phyloP scores from a whole-genome alignment of 192 early-diverging fungal species.

The Coemansia nantahalensis region DNA sequence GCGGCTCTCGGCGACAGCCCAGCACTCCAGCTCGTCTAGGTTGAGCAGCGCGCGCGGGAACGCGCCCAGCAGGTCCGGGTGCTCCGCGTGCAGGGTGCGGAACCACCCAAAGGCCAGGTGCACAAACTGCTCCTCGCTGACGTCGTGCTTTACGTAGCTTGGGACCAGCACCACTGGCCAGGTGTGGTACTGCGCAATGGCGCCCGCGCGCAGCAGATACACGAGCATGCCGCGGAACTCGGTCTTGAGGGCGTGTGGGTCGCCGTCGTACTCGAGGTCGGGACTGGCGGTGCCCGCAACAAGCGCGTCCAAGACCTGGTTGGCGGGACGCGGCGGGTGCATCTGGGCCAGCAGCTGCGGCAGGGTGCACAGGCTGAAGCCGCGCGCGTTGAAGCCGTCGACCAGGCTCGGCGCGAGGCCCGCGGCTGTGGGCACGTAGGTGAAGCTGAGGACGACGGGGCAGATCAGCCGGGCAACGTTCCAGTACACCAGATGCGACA shows the following conservation, averaged over 20 bases:
- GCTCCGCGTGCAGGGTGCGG: slow-evolving; percentile 39
- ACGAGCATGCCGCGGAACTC: slow-evolving; percentile 82
- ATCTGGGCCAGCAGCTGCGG: slow-evolving; percentile 36
- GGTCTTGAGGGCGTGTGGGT: slow-evolving; percentile 53
- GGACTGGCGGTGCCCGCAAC: slow-evolving; percentile 19
- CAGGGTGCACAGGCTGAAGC: slow-evolving; percentile 24
- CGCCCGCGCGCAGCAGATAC: slow-evolving; percentile 71
- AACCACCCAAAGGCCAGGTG: slow-evolving; percentile 41
- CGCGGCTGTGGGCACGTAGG: slow-evolving; percentile 60
- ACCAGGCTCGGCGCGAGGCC: slow-evolving; percentile 7
- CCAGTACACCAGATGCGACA: slow-evolving; percentile 93
- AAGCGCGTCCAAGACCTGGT: slow-evolving; percentile 33
- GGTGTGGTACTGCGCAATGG: slow-evolving; percentile 80
- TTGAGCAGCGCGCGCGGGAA: slow-evolving; percentile 43
- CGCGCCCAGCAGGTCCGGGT: slow-evolving; percentile 44
- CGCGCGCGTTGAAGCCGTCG: slow-evolving; percentile 6
- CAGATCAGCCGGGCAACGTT: slow-evolving; percentile 87
- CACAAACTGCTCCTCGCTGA: slow-evolving; percentile 47
- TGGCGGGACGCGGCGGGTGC: slow-evolving; percentile 40
- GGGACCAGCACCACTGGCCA: slow-evolving; percentile 67
- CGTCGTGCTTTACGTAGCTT: slow-evolving; percentile 54
- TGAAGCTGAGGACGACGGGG: slow-evolving; percentile 68
- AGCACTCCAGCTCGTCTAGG: slow-evolving; percentile 30
- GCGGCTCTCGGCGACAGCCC: slow-evolving; percentile 24
- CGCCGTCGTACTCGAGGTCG: slow-evolving; percentile 3